Evolutionary conservation across 441 rosid genomes (phyloP).

Genomic region (Erodium trifolium): DNA sequence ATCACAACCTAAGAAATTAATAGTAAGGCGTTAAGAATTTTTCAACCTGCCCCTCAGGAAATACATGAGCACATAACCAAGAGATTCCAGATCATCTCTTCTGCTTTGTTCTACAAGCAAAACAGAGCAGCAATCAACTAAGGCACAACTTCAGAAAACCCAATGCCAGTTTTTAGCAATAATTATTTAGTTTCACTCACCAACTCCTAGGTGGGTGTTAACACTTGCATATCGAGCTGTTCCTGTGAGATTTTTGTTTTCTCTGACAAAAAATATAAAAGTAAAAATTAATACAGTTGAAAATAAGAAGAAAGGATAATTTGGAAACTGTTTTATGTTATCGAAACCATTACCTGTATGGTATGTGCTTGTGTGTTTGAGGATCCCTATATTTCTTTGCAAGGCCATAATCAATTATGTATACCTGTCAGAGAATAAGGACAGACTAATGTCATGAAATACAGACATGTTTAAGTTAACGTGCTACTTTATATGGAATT

Average conservation of each 20-base stretch:
- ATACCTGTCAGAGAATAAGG: constrained; percentile 46
- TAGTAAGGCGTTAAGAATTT: not conserved
- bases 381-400: constrained; percentile 97
- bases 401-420: constrained; percentile 89
- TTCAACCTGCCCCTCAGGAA: constrained; percentile 79
- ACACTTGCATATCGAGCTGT: constrained; percentile 96
- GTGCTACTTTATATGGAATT: too few relatives aligned
- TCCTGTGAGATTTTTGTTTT: constrained; percentile 84
- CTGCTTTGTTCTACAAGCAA: constrained; percentile 70
- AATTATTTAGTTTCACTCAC: constrained; percentile 32
- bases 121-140: not conserved
- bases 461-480: too few relatives aligned
- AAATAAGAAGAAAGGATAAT: not conserved
- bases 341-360: constrained; percentile 52
- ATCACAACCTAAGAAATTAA: not conserved
- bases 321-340: not conserved
- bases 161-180: not conserved
- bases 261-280: constrained; percentile 32
- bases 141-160: not conserved
- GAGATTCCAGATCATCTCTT: constrained; percentile 90
- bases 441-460: not conserved
- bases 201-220: constrained; percentile 85
- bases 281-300: constrained; percentile 12
- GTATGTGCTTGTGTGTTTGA: constrained; percentile 96
- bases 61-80: constrained; percentile 87